Base-by-base conservation (phyloP, 306 rosid genomes). In the Crotalaria pallida region DNA sequence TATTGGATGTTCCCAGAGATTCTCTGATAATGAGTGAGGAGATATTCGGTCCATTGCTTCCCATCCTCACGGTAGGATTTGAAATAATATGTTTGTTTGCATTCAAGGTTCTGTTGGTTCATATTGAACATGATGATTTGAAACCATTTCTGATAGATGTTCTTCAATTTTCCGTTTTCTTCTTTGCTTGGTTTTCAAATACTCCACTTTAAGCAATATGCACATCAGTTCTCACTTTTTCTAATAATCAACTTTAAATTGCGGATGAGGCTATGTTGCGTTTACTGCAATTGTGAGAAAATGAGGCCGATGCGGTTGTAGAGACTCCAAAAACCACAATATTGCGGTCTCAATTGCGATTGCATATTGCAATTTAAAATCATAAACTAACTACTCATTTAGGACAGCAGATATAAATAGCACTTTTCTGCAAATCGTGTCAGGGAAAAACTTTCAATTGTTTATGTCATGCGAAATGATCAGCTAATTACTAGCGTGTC, bases 21-120 rank as follows among this genome's bases (percentile, higher is more conserved):
- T 87, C 97, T 41, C 38, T 87, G 74, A 82, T 95, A 61, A 91
- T 95, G 99, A 76, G n/a, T 23, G 99, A 95, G 57, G 99, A 95
- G 78, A 95, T 91, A 61, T 95, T 95, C 66, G 99, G 99, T 74
- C 99, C 99, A n/a, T 81, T 95, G 74, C 96, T 95, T 80, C 97
- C 99, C 70, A 91, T 95, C 79, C 3, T 91, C 73, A 87, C 88
- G 79, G 99, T 91, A 85, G 31, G 89, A 80, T 55, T 59, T 34
- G 41, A 34, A 34, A 10, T 34, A 34, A 34, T 34, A 2, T 34
- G 40, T 34, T 34, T 34, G 4, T 34, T 34, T 34, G 41, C 41
- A 34, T 7, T 34, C 11, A 34, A 7, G 41, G 11, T 34, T 34
- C 41, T 34, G 41, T 34, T 34, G 41, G 11, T 34, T 34, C 41